A percentile compares a stretch with the other conserved stretches of the same genome.
phyloP scores from a whole-genome alignment of 208 protist genomes.

The Balamuthia mandrillaris region DNA sequence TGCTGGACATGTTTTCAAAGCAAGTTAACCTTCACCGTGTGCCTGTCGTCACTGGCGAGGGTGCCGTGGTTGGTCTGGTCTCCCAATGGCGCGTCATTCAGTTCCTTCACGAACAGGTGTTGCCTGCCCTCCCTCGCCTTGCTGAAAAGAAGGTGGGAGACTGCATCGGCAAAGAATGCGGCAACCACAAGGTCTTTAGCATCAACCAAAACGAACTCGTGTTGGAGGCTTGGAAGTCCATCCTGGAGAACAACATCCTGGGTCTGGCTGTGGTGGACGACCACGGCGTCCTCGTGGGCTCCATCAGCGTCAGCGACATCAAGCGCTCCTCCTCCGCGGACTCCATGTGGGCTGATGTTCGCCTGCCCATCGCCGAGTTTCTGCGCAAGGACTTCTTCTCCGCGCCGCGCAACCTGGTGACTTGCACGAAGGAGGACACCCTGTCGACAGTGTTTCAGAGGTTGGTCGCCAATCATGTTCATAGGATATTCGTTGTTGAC shows the following conservation, averaged over 20 bases:
- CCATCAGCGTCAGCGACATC: conserved; percentile 19
- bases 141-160: not conserved
- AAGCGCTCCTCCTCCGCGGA: not conserved
- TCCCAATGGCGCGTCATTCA: not conserved
- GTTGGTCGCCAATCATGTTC: not conserved
- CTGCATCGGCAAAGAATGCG: too few species aligned
- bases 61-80: not conserved
- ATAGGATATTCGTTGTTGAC: not conserved
- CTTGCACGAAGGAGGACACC: not conserved
- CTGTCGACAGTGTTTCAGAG: not conserved
- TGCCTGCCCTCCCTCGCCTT: not conserved
- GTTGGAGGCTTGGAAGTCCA: too few species aligned
- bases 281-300: not conserved
- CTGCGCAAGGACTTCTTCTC: too few species aligned
- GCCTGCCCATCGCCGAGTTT: not conserved
- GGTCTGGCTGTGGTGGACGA: not conserved
- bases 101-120: not conserved
- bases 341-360: not conserved
- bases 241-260: not conserved
- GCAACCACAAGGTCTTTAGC: too few species aligned
- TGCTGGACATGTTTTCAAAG: conserved; percentile 20
- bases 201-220: too few species aligned
- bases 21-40: conserved; percentile 22
- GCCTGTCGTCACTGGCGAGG: not conserved
- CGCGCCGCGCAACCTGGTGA: not conserved